Evolutionary conservation across 2,329 filamentous ascomycete species (phyloP).

Genomic region (Botryotinia convoluta): DNA sequence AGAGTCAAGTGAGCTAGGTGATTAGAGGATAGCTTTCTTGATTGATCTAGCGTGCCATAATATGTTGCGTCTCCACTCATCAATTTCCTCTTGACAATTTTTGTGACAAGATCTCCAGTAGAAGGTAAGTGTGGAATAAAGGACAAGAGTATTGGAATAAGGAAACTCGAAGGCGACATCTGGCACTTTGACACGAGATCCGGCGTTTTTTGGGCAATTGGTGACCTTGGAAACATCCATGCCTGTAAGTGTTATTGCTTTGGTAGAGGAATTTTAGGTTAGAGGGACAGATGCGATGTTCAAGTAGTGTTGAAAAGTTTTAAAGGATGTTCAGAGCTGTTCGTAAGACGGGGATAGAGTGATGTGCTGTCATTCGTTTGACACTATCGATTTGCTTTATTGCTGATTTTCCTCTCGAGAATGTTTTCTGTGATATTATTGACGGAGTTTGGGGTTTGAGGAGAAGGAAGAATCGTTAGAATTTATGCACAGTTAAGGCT

Average conservation of each 20-base stretch:
- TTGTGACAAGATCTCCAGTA: neutral
- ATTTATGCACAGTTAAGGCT: neutral
- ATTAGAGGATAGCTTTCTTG: neutral
- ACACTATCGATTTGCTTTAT: neutral
- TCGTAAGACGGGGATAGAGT: neutral
- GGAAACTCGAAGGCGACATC: neutral
- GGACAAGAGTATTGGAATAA: neutral
- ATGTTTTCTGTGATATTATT: too few relatives aligned
- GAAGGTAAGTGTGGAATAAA: neutral
- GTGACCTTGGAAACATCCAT: neutral
- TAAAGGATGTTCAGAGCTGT: neutral
- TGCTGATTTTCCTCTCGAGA: rapidly evolving
- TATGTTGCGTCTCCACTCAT: neutral
- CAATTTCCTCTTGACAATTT: neutral
- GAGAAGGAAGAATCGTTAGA: neutral
- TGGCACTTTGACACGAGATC: neutral
- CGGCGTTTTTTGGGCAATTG: too few relatives aligned
- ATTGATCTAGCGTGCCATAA: neutral
- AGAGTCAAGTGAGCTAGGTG: neutral
- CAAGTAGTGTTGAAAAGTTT: neutral
- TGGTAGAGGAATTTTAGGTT: rapidly evolving
- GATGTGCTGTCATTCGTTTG: neutral
- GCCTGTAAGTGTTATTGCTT: rapidly evolving
- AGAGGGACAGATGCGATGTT: neutral
- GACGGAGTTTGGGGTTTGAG: neutral